Percentiles rank a stretch among this genome's conserved stretches.
These are phyloP conservation scores for Aspergillus saccharolyticus DNA, from an alignment of 495 filamentous ascomycete species.

Conservation along the genomic window DNA sequence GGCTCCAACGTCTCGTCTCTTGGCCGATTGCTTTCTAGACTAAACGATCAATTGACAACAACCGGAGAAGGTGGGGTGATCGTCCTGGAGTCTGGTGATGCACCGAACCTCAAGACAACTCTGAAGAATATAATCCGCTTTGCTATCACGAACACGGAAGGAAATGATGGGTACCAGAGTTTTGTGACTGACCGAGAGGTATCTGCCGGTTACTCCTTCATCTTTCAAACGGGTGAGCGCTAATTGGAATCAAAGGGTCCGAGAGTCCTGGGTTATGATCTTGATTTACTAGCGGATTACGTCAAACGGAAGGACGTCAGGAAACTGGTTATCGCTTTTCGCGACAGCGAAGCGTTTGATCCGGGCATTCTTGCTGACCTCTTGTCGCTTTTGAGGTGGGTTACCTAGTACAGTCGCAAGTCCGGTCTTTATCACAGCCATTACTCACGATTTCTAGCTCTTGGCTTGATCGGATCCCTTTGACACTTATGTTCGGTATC, in stretches of 20 bases:
- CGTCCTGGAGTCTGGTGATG: slow-evolving; percentile 71
- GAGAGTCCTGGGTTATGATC: slow-evolving; percentile 83
- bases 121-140: slow-evolving; percentile 80
- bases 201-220: slow-evolving; percentile 23
- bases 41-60: slow-evolving; percentile 52
- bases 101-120: slow-evolving; percentile 72
- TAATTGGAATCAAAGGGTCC: slow-evolving; percentile 46
- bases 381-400: slow-evolving; percentile 70
- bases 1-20: slow-evolving; percentile 85
- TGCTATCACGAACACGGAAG: slow-evolving; percentile 53
- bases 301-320: slow-evolving; percentile 50
- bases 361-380: slow-evolving; percentile 70
- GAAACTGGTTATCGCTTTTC: slow-evolving; percentile 70
- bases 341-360: slow-evolving; percentile 93
- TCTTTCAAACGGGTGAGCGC: slow-evolving; percentile 5
- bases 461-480: slow-evolving; percentile 85
- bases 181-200: slow-evolving; percentile 51
- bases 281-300: slow-evolving; percentile 70
- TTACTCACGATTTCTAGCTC: slow-evolving; percentile 47
- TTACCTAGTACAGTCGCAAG: neutral
- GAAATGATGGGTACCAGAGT: slow-evolving; percentile 39
- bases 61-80: slow-evolving; percentile 53
- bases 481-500: slow-evolving; percentile 80
- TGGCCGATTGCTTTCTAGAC: slow-evolving; percentile 57
- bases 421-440: neutral